phyloP scores from a whole-genome alignment of 345 rosid genomes.

The Eutrema japonicum region DNA sequence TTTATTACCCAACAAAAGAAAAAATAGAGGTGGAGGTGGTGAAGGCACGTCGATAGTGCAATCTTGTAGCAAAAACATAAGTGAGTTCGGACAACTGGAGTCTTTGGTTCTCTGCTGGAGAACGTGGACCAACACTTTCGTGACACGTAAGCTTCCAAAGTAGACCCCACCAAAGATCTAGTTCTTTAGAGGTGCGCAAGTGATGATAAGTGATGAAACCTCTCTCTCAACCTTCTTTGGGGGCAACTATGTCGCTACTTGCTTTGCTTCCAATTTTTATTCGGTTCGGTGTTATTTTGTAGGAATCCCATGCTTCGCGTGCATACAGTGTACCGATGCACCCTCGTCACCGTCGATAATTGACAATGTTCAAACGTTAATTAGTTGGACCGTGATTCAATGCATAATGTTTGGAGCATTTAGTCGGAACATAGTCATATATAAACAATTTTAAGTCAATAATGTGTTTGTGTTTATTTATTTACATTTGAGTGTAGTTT shows the following conservation, averaged over 20 bases:
- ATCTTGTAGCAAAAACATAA: slow-evolving; percentile 23
- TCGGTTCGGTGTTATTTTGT: slow-evolving; percentile 11
- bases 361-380: not conserved
- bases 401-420: not conserved
- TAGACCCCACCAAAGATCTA: slow-evolving; percentile 29
- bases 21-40: slow-evolving; percentile 45
- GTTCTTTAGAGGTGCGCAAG: slow-evolving; percentile 27
- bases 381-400: slow-evolving; percentile 8
- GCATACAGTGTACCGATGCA: slow-evolving; percentile 5
- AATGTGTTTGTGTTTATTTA: too few relatives aligned
- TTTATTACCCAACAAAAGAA: slow-evolving; percentile 29
- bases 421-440: too few relatives aligned
- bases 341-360: slow-evolving; percentile 25
- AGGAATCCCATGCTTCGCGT: slow-evolving; percentile 7
- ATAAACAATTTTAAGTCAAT: too few relatives aligned
- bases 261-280: slow-evolving; percentile 19
- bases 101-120: slow-evolving; percentile 39
- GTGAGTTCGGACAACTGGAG: slow-evolving; percentile 30
- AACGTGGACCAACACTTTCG: slow-evolving; percentile 47
- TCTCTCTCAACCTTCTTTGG: slow-evolving; percentile 19
- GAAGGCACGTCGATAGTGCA: slow-evolving; percentile 55
- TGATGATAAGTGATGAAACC: slow-evolving; percentile 19
- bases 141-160: slow-evolving; percentile 36
- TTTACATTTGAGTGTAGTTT: too few relatives aligned
- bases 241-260: slow-evolving; percentile 37